Percentiles rank a stretch among this genome's conserved stretches.
These are phyloP conservation scores for Quercus ilex DNA, from an alignment of 306 rosid species.

Conservation along the genomic window DNA sequence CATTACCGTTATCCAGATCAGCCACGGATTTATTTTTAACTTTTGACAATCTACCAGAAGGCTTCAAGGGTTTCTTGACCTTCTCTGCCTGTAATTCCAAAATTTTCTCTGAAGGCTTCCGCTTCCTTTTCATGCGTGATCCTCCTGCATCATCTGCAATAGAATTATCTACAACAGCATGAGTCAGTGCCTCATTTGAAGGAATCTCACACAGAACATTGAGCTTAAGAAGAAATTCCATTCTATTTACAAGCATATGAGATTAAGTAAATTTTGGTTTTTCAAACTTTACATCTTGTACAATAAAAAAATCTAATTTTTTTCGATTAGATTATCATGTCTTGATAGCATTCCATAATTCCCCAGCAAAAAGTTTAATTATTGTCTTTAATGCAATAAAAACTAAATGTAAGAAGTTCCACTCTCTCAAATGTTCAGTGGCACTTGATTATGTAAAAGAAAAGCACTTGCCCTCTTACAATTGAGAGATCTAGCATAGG, in stretches of 20 bases:
- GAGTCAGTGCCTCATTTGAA: constrained; percentile 6
- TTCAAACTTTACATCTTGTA: neutral
- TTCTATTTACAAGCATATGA: neutral
- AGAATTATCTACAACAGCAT: constrained; percentile 7
- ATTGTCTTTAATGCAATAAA: neutral
- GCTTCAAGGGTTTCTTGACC: constrained; percentile 57
- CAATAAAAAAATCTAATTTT: too few species aligned
- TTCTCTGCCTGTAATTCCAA: constrained; percentile 84
- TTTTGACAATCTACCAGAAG: constrained; percentile 44
- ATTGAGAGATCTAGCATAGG: neutral
- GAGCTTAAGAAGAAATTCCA: neutral
- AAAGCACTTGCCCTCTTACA: neutral
- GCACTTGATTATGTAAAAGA: neutral
- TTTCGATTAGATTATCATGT: neutral
- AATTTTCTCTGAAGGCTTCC: constrained; percentile 87
- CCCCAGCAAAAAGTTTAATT: neutral
- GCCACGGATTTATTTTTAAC: constrained; percentile 39
- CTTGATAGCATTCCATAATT: neutral
- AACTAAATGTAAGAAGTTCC: neutral
- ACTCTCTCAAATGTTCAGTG: neutral
- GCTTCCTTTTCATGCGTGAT: constrained; percentile 56
- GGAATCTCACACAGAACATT: neutral
- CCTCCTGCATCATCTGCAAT: constrained; percentile 64
- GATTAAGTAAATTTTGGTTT: neutral
- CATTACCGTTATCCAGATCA: constrained; percentile 49